Evolutionary conservation across 2,329 filamentous ascomycete genomes (phyloP), one percentile per base, ranked within the genome.

Genomic region (Diaporthe sp.): DNA sequence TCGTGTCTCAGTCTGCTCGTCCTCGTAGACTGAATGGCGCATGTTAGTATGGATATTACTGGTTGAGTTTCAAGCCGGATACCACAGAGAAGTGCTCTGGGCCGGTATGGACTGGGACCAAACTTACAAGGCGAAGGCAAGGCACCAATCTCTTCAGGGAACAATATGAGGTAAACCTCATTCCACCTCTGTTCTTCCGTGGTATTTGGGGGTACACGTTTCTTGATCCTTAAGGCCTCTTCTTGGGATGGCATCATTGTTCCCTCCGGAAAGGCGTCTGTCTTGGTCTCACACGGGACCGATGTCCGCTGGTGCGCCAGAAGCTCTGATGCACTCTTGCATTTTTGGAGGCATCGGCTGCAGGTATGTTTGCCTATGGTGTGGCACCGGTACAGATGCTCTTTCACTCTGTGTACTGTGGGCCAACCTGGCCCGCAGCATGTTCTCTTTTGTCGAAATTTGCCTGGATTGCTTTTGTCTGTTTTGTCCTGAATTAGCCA

Each of bases 391-490:
- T 76, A 76, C 37, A 76, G 70, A 30, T 76, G 75, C 42, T 76
- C 75, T 73, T 76, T 76, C 6, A 76, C 73, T 25, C 75, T 51
- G 55, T 76, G 75, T 13, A 76, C 73, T 17, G 73, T 75, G 4
- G 73, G 75, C 75, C 75, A 76, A 19, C 75, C 75, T 27, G 75
- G 75, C 7, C 75, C 75, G n/a, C 75, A 75, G 56, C 75, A 76
- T 13, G 74, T 76, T 44, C 74, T 71, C 44, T 75, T 73, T 27
- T 76, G 73, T 22, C 75, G 73, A 32, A 75, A 76, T 37, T 73
- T 73, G 5, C 55, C 66, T 17, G 73, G 74, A 44, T 76, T 75
- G 50, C 73, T 76, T 27, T 76, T 76, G 51, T 76, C 63, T 68
- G 63, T 53, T 27, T 25, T 27, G 13, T 7, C 5, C 35, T 39